phyloP scores from a whole-genome alignment of 2,329 filamentous ascomycete genomes.

The Hansfordia pulvinata region DNA sequence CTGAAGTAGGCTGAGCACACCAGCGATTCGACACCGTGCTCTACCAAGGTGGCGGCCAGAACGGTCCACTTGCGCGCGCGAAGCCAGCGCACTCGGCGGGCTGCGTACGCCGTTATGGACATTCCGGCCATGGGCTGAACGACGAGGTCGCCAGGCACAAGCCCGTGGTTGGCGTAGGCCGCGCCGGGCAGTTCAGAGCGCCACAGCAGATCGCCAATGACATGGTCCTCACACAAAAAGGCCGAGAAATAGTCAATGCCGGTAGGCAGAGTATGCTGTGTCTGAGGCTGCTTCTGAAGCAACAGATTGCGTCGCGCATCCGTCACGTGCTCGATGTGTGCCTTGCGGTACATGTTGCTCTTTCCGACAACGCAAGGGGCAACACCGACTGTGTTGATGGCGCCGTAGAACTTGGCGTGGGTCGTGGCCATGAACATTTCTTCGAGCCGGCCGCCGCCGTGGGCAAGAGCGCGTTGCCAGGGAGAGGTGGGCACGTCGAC shows the following conservation, averaged over 20 bases:
- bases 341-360: constrained; percentile 95
- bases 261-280: constrained; percentile 30
- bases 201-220: constrained; percentile 90
- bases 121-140: constrained; percentile 83
- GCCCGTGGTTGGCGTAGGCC: constrained; percentile 63
- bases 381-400: constrained; percentile 84
- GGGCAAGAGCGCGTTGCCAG: constrained; percentile 17
- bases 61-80: constrained; percentile 93
- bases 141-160: constrained; percentile 75
- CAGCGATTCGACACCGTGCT: constrained; percentile 83
- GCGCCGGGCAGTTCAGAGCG: constrained; percentile 48
- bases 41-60: constrained; percentile 73
- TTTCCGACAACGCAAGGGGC: constrained; percentile 94
- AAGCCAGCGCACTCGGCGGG: constrained; percentile 76
- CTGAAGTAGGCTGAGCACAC: constrained; percentile 71
- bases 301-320: constrained; percentile 30
- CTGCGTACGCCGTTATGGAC: constrained; percentile 63
- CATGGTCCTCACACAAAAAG: constrained; percentile 95
- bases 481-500: constrained; percentile 13
- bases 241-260: constrained; percentile 90
- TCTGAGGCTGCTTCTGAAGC: too few species aligned
- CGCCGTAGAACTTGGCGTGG: constrained; percentile 94
- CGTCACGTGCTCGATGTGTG: constrained; percentile 69
- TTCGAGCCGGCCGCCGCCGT: constrained; percentile 71
- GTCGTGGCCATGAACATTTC: constrained; percentile 90